These are phyloP conservation scores for Daldinia loculata DNA, from an alignment of 495 filamentous ascomycete species.

Conservation along the genomic window DNA sequence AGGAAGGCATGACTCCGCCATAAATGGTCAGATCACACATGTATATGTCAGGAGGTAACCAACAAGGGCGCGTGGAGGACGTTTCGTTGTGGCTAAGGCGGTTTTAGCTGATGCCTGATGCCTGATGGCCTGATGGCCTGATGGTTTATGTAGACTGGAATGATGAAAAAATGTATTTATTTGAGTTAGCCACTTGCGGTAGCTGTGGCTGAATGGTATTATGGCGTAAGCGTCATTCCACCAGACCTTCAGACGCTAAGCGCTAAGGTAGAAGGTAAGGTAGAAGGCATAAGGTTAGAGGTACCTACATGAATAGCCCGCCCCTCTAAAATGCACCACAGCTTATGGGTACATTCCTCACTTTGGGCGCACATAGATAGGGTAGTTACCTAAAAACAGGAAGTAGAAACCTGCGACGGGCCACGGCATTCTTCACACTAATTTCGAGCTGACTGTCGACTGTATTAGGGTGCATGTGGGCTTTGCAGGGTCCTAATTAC, in stretches of 20 bases:
- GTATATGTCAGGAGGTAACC: constrained; percentile 13
- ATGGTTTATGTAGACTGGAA: not conserved
- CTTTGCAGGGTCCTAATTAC: constrained; percentile 34
- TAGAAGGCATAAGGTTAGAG: not conserved
- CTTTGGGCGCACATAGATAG: not conserved
- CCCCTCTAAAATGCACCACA: not conserved
- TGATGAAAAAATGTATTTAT: not conserved
- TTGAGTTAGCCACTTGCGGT: not conserved
- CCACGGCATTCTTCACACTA: constrained; percentile 25
- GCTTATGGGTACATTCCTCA: not conserved
- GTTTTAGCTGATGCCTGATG: not conserved
- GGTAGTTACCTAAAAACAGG: not conserved
- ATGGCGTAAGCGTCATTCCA: constrained; percentile 1
- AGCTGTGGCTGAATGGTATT: not conserved
- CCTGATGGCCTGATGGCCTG: too few species aligned
- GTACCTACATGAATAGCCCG: not conserved
- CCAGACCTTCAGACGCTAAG: not conserved
- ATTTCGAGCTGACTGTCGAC: constrained; percentile 28
- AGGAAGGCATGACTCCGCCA: not conserved
- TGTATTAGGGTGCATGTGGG: constrained; percentile 9
- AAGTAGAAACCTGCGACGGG: constrained; percentile 23
- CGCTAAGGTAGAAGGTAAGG: too few species aligned
- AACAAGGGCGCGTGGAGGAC: constrained; percentile 1
- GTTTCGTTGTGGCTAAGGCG: not conserved
- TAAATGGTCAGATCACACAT: not conserved